Conservation (phyloP, 345 rosid genomes). For the Fremontodendron californicum region DNA sequence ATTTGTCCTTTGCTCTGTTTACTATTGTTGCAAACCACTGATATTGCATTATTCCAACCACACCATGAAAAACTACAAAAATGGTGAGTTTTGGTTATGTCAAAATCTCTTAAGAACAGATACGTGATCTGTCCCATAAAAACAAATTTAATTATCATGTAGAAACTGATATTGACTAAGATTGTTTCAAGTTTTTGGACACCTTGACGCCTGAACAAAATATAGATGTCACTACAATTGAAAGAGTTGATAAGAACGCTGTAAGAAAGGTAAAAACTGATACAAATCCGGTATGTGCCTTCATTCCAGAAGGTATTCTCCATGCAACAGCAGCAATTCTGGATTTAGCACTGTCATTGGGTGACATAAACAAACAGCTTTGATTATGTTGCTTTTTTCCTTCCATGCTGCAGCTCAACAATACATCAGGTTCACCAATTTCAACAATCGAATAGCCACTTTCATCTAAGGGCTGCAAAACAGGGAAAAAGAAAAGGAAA, state of each 20-base stretch:
- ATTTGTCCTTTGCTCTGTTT: slow-evolving; percentile 3
- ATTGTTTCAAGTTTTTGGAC: neutral
- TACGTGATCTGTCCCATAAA: neutral
- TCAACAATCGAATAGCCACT: slow-evolving; percentile 59
- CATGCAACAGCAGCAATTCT: slow-evolving; percentile 34
- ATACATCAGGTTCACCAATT: slow-evolving; percentile 60
- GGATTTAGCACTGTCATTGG: slow-evolving; percentile 13
- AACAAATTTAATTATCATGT: neutral
- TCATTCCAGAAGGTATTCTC: slow-evolving; percentile 62
- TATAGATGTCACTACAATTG: neutral
- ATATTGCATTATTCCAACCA: neutral
- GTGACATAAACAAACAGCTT: slow-evolving; percentile 40
- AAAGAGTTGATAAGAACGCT: neutral
- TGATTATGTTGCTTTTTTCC: slow-evolving; percentile 16
- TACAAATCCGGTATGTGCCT: slow-evolving; percentile 44
- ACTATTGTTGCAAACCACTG: too few species aligned
- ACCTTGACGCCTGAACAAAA: neutral
- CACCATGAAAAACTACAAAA: neutral
- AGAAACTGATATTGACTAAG: neutral
- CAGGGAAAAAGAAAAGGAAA: neutral
- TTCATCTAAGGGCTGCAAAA: slow-evolving; percentile 49
- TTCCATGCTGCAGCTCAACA: slow-evolving; percentile 40
- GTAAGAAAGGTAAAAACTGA: slow-evolving; percentile 50
- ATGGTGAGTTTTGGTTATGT: too few species aligned
- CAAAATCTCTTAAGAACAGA: neutral